A percentile compares a stretch with the other conserved stretches of the same genome.
phyloP scores from a whole-genome alignment of 2,329 filamentous ascomycete species.

The Fusarium neocosmosporiellum region DNA sequence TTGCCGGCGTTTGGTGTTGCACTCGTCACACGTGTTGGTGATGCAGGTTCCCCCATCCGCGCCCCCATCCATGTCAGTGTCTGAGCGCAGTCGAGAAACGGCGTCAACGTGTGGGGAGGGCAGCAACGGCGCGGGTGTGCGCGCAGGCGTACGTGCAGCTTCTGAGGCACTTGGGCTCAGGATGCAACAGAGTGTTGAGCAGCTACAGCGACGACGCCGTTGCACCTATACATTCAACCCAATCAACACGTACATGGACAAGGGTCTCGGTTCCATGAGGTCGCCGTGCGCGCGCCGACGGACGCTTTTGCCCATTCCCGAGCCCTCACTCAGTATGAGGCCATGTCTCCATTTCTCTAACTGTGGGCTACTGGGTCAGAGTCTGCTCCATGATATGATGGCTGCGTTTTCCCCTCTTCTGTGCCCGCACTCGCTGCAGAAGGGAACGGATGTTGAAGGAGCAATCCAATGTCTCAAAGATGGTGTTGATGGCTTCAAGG shows the following conservation, averaged over 20 bases:
- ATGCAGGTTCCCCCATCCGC: conserved; percentile 2
- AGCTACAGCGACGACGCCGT: background rate
- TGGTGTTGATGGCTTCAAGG: conserved; percentile 15
- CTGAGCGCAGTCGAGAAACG: conserved; percentile 1
- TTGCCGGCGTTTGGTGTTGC: conserved; percentile 15
- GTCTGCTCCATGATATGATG: conserved; percentile 33
- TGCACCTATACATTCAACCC: conserved; percentile 5
- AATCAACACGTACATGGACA: conserved; percentile 15
- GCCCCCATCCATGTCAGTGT: background rate
- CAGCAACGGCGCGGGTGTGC: background rate
- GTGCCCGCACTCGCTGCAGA: conserved; percentile 9
- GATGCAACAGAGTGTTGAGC: background rate
- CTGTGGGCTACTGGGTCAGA: conserved; percentile 27
- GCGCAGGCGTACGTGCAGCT: conserved; percentile 7
- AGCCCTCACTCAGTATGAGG: conserved; percentile 23
- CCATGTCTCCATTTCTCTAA: conserved; percentile 33
- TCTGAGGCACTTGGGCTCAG: conserved; percentile 1
- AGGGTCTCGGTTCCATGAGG: conserved; percentile 22
- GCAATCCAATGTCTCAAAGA: background rate
- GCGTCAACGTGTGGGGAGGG: conserved; percentile 14
- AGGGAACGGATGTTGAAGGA: background rate
- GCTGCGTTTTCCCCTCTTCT: conserved; percentile 10
- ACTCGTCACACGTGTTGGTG: conserved; percentile 17
- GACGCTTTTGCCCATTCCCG: conserved; percentile 28
- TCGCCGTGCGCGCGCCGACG: conserved; percentile 22